phyloP scores from a whole-genome alignment of 139 green algal species.

The Marvania coccoides region DNA sequence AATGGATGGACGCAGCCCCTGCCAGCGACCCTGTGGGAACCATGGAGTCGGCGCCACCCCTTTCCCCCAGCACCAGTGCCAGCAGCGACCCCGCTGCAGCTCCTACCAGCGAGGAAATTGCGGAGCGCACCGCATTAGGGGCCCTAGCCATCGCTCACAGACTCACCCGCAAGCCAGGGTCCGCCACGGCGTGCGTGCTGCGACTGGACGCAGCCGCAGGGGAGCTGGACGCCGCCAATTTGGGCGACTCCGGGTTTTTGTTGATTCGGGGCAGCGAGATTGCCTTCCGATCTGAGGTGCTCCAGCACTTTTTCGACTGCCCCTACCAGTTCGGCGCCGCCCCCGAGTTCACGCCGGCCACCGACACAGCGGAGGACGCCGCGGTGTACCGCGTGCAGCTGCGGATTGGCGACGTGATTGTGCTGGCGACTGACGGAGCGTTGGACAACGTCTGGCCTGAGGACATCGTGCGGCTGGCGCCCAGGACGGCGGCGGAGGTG shows the following conservation, averaged over 20 bases:
- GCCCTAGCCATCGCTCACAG: slow-evolving; percentile 7
- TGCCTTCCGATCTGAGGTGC: slow-evolving; percentile 67
- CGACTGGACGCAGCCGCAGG: slow-evolving; percentile 38
- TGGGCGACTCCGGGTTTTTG: slow-evolving; percentile 72
- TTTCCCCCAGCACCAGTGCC: background rate
- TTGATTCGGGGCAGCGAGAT: slow-evolving; percentile 21
- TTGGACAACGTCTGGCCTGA: slow-evolving; percentile 94
- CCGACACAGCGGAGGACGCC: slow-evolving; percentile 34
- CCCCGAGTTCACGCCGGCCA: slow-evolving; percentile 19
- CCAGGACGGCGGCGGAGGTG: slow-evolving; percentile 14
- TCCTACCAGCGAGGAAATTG: slow-evolving; percentile 1
- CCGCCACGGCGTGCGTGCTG: slow-evolving; percentile 73
- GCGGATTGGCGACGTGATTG: slow-evolving; percentile 77
- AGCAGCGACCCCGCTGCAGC: background rate
- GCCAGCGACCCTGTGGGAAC: background rate
- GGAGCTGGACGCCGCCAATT: slow-evolving; percentile 65
- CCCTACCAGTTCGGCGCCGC: slow-evolving; percentile 72
- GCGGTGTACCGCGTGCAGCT: slow-evolving; percentile 47
- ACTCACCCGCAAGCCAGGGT: slow-evolving; percentile 39
- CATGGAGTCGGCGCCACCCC: background rate
- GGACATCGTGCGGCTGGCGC: slow-evolving; percentile 57
- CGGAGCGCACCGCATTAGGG: background rate
- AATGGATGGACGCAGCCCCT: background rate
- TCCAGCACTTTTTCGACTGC: slow-evolving; percentile 98
- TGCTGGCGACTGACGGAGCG: slow-evolving; percentile 89